A percentile compares a stretch with the other conserved stretches of the same genome.
phyloP scores from a whole-genome alignment of 179 eudicot species.

The Spergularia azorica region DNA sequence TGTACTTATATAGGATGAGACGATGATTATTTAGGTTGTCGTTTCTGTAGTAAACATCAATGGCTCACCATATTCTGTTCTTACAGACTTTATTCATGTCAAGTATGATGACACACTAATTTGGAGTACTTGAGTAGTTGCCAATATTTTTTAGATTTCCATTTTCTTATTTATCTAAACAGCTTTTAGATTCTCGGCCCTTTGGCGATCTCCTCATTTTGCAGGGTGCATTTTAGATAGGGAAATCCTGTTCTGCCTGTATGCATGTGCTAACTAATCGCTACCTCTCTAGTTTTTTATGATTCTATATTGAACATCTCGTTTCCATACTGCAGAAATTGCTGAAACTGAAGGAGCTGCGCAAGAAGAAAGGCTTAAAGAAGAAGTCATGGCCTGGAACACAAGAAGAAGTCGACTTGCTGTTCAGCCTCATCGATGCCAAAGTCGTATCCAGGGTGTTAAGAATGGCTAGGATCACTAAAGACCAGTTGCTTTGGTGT shows the following conservation, averaged over 20 bases:
- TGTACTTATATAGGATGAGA: too few species aligned
- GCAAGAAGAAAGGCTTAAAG: constrained; percentile 73
- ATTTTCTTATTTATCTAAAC: too few species aligned
- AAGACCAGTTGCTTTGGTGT: constrained; percentile 90
- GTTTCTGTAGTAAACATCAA: too few species aligned
- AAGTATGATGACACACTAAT: too few species aligned
- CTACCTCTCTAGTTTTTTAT: neutral
- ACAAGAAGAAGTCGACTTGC: constrained; percentile 66
- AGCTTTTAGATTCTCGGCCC: neutral
- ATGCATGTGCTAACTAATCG: neutral
- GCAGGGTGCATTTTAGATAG: neutral
- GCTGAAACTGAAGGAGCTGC: constrained; percentile 77
- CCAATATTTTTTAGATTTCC: too few species aligned
- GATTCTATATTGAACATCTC: neutral
- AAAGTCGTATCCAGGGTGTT: constrained; percentile 69
- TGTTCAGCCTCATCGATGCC: constrained; percentile 68
- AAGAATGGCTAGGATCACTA: constrained; percentile 65
- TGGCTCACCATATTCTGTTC: too few species aligned
- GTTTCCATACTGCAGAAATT: constrained; percentile 53
- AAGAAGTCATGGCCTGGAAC: constrained; percentile 81
- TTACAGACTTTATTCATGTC: too few species aligned
- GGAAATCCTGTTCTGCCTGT: neutral
- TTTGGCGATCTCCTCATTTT: constrained; percentile 2
- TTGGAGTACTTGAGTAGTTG: too few species aligned
- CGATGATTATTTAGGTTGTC: too few species aligned